These are phyloP conservation scores for Xylariaceae sp. DNA, from an alignment of 2,329 filamentous ascomycete genomes.

Conservation along the genomic window DNA sequence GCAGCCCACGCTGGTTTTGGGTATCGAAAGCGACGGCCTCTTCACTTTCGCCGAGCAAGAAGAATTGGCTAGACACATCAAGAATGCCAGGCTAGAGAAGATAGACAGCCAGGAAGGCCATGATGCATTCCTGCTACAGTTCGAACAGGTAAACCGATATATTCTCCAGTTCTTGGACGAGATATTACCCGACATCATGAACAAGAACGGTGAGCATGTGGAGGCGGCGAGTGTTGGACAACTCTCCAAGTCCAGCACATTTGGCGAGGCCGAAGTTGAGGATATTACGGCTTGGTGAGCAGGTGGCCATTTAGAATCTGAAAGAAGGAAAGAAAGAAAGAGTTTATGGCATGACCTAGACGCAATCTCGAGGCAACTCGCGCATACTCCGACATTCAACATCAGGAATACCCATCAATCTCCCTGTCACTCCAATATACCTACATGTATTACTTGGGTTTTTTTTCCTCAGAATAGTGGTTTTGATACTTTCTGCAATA, in stretches of 20 bases:
- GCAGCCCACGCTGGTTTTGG: conserved; percentile 85
- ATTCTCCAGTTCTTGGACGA: conserved; percentile 78
- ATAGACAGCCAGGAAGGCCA: conserved; percentile 95
- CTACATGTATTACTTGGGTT: not conserved
- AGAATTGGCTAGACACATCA: conserved; percentile 78
- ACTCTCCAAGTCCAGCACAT: conserved; percentile 81
- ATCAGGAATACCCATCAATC: not conserved
- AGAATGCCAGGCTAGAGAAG: conserved; percentile 68
- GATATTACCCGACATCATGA: conserved; percentile 85
- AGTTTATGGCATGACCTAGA: not conserved
- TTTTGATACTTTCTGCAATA: not conserved
- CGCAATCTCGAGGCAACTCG: not conserved
- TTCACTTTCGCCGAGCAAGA: conserved; percentile 97
- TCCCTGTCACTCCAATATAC: not conserved
- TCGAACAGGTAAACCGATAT: conserved; percentile 91
- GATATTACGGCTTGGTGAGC: conserved; percentile 90
- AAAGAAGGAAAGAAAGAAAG: too few relatives aligned
- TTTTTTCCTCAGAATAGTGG: not conserved
- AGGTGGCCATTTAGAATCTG: not conserved
- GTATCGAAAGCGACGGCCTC: conserved; percentile 90
- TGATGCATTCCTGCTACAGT: conserved; percentile 92
- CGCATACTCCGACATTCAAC: not conserved
- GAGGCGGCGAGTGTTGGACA: conserved; percentile 51
- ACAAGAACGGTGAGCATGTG: conserved; percentile 44
- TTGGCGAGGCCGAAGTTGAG: conserved; percentile 92